phyloP scores from a whole-genome alignment of 768 basidiomycete species.

The Panaeolus papilionaceus region DNA sequence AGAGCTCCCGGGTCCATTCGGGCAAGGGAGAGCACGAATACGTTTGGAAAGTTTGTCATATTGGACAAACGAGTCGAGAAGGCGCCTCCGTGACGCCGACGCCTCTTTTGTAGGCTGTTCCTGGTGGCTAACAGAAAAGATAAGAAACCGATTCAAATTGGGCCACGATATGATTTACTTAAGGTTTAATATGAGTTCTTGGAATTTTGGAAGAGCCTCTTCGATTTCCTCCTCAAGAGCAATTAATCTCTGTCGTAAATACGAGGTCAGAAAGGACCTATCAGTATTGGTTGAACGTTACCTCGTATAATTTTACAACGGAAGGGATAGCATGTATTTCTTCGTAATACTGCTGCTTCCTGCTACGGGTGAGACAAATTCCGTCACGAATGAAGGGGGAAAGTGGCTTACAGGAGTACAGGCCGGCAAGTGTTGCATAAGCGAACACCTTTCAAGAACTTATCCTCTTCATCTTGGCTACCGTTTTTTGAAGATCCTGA shows the following conservation, averaged over 20 bases:
- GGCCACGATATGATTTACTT: conserved; percentile 48
- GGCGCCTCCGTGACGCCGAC: conserved; percentile 72
- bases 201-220: conserved; percentile 84
- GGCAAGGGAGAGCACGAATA: conserved; percentile 75
- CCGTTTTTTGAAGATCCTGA: conserved; percentile 29
- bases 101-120: conserved; percentile 72
- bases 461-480: conserved; percentile 66
- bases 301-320: conserved; percentile 76
- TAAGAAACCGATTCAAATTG: too few relatives aligned
- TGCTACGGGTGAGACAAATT: conserved; percentile 36
- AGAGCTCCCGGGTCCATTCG: conserved; percentile 65
- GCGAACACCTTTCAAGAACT: conserved; percentile 88
- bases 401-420: conserved; percentile 67
- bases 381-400: neutral
- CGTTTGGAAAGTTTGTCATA: conserved; percentile 91
- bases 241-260: conserved; percentile 61
- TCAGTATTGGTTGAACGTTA: conserved; percentile 32
- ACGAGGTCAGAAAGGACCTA: neutral
- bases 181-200: conserved; percentile 79
- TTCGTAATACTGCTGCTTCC: conserved; percentile 81
- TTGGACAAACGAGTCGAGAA: conserved; percentile 85
- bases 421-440: conserved; percentile 87
- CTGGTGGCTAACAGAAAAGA: conserved; percentile 36
- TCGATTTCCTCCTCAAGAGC: conserved; percentile 89
- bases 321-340: conserved; percentile 64